Evolutionary conservation across 495 filamentous ascomycete genomes (phyloP).

Genomic region (Bombardia bombarda): DNA sequence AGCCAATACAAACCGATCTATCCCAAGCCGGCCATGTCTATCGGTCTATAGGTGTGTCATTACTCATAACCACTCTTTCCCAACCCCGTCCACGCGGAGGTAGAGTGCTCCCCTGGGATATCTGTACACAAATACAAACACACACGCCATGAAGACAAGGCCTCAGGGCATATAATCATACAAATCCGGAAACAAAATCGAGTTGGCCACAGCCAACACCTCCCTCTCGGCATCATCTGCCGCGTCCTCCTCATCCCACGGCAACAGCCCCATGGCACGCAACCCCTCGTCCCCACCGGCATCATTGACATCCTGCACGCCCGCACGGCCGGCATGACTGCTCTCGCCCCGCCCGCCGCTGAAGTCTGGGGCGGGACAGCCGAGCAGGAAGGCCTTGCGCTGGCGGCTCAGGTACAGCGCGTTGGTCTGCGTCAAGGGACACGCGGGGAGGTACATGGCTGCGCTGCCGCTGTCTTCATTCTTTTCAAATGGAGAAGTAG

Average conservation of each 20-base stretch:
- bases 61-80: too few species aligned
- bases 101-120: too few species aligned
- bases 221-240: conserved; percentile 16
- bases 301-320: conserved; percentile 39
- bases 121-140: too few species aligned
- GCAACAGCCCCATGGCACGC: conserved; percentile 41
- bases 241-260: conserved; percentile 29
- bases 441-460: conserved; percentile 68
- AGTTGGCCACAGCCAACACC: conserved; percentile 31
- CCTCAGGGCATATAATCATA: conserved; percentile 22
- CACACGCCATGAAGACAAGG: too few species aligned
- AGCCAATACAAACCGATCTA: too few species aligned
- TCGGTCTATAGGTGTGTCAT: too few species aligned
- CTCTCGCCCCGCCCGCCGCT: conserved; percentile 49
- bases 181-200: conserved; percentile 37
- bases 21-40: too few species aligned
- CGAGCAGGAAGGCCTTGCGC: conserved; percentile 55
- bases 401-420: conserved; percentile 65
- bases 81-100: too few species aligned
- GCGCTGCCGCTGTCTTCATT: neutral
- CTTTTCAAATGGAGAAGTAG: conserved; percentile 1
- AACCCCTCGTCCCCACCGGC: conserved; percentile 36
- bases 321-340: conserved; percentile 38
- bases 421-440: conserved; percentile 73
- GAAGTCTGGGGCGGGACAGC: conserved; percentile 63